These are phyloP conservation scores for Cardiospermum halicacabum DNA, from an alignment of 345 rosid genomes.

Conservation along the genomic window DNA sequence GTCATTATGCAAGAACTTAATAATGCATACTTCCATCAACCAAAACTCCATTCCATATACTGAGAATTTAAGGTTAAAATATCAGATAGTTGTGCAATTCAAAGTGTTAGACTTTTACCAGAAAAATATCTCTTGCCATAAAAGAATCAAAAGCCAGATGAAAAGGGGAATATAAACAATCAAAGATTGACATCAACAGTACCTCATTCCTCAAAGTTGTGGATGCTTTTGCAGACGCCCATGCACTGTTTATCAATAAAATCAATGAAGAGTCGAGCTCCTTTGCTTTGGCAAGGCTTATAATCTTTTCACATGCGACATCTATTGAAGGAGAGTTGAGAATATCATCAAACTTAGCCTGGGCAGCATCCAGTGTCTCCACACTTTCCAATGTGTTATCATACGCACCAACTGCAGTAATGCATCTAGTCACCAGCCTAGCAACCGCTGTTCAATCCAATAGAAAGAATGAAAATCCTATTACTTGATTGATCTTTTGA, in stretches of 20 bases:
- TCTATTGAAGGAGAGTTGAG: constrained; percentile 75
- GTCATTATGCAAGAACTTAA: background rate
- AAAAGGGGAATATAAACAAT: background rate
- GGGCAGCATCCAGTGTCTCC: constrained; percentile 73
- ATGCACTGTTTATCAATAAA: constrained; percentile 74
- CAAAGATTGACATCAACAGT: constrained; percentile 8
- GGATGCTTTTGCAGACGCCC: constrained; percentile 90
- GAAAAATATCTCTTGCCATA: background rate
- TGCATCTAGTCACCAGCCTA: constrained; percentile 79
- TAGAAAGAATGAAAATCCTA: background rate
- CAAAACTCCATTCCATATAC: too few relatives aligned
- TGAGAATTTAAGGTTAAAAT: too few relatives aligned
- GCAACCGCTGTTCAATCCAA: constrained; percentile 55
- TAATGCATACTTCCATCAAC: background rate
- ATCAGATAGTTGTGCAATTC: background rate
- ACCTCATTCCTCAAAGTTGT: constrained; percentile 76
- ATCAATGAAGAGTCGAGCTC: constrained; percentile 88
- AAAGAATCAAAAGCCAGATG: background rate
- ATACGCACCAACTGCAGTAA: constrained; percentile 76
- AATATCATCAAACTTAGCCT: constrained; percentile 82
- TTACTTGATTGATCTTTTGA: background rate
- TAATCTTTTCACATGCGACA: constrained; percentile 78
- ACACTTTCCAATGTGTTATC: constrained; percentile 71
- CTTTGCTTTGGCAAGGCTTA: constrained; percentile 79
- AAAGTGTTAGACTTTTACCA: too few relatives aligned